phyloP scores from a whole-genome alignment of 2,329 filamentous ascomycete genomes.

The Fusarium mangiferae region DNA sequence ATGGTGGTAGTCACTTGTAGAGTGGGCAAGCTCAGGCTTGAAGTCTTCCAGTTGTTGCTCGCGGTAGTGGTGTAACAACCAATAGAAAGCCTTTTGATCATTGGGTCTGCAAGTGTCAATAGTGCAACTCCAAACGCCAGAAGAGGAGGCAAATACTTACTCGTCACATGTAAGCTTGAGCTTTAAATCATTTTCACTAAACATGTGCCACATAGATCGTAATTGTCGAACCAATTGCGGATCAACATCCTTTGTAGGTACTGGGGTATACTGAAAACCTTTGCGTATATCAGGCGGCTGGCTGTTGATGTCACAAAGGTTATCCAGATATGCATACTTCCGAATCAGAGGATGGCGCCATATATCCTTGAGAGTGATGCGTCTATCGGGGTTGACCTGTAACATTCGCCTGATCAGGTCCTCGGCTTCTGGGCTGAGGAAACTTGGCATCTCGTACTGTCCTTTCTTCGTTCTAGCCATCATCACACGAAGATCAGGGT shows the following conservation, averaged over 20 bases:
- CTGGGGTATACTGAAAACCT: slow-evolving; percentile 68
- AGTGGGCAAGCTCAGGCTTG: slow-evolving; percentile 81
- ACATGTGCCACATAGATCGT: slow-evolving; percentile 90
- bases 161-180: slow-evolving; percentile 72
- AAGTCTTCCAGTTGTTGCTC: slow-evolving; percentile 90
- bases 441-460: slow-evolving; percentile 68
- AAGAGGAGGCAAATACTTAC: slow-evolving; percentile 57
- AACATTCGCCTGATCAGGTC: slow-evolving; percentile 85
- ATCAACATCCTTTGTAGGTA: slow-evolving; percentile 76
- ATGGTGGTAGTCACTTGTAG: slow-evolving; percentile 91
- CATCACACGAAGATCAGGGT: slow-evolving; percentile 70
- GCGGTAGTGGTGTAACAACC: slow-evolving; percentile 81
- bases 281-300: slow-evolving; percentile 68
- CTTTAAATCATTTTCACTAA: slow-evolving; percentile 76
- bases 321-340: slow-evolving; percentile 82
- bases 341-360: slow-evolving; percentile 88
- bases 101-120: slow-evolving; percentile 70
- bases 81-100: slow-evolving; percentile 94
- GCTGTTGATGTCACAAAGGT: slow-evolving; percentile 65
- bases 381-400: slow-evolving; percentile 78
- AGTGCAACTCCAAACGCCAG: not conserved
- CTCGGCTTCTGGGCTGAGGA: slow-evolving; percentile 74
- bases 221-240: slow-evolving; percentile 85
- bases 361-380: slow-evolving; percentile 83
- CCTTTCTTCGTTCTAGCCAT: slow-evolving; percentile 70